phyloP scores from a whole-genome alignment of 352 stramenopile genomes.

The Phytophthora ohioensis region DNA sequence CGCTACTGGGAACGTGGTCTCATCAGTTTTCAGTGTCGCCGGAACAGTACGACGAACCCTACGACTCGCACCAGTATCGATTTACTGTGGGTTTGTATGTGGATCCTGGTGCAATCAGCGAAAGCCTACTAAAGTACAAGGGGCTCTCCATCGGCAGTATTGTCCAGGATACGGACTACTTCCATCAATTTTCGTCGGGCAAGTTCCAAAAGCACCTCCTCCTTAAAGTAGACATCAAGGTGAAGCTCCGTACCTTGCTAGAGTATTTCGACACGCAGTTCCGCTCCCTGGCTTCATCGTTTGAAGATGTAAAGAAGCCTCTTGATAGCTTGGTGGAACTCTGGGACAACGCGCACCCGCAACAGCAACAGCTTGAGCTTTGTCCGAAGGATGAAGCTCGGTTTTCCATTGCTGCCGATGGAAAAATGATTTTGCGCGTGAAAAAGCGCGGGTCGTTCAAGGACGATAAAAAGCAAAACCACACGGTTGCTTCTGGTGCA shows the following conservation, averaged over 20 bases:
- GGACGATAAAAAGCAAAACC: constrained; percentile 38
- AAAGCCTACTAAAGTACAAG: constrained; percentile 85
- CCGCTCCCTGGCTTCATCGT: constrained; percentile 27
- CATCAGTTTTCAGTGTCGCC: constrained; percentile 60
- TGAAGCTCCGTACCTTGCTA: constrained; percentile 54
- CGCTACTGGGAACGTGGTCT: constrained; percentile 75
- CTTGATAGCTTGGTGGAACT: constrained; percentile 41
- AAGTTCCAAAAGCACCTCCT: constrained; percentile 77
- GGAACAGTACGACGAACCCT: constrained; percentile 43
- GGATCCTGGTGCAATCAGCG: constrained; percentile 64
- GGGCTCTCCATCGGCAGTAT: constrained; percentile 81
- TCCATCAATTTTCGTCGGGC: constrained; percentile 66
- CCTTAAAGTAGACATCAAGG: constrained; percentile 66
- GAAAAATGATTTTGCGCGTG: constrained; percentile 54
- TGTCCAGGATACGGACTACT: constrained; percentile 80
- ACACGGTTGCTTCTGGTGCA: constrained; percentile 11
- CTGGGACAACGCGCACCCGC: constrained; percentile 46
- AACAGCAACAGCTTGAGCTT: constrained; percentile 44
- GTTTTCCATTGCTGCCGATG: constrained; percentile 56
- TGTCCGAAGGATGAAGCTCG: constrained; percentile 60
- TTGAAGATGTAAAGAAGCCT: constrained; percentile 36
- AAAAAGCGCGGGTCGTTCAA: constrained; percentile 47
- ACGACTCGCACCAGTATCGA: constrained; percentile 46
- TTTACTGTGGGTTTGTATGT: constrained; percentile 77
- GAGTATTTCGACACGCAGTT: constrained; percentile 66